Evolutionary conservation across 768 basidiomycete species (phyloP), one percentile per base, ranked within the genome.

Genomic region (Auricularia sp.): DNA sequence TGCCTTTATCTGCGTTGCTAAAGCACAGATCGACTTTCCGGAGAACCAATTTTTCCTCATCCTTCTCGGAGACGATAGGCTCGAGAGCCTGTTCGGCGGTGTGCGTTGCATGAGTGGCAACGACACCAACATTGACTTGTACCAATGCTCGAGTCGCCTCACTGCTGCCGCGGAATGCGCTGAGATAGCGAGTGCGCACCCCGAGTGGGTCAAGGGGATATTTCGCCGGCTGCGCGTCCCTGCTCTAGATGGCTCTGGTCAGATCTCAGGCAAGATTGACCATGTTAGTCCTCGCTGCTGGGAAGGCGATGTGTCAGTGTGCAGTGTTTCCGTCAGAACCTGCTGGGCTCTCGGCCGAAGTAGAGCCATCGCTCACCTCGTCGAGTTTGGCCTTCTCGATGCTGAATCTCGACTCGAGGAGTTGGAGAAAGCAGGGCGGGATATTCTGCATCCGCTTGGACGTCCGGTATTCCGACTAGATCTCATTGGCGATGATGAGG

Each of bases 1-100:
- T 64, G 70, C 65, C 0, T 76, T 66, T 54, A 78, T 77, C 59
- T 77, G 77, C 61, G 71, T 78, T 23, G 76, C 73, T 0, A 79
- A 78, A 63, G 65, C 71, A 16, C 76, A 78, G 54, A 65, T 73
- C 3, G 72, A 78, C 61, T 59, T 71, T 62, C 74, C 75, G 0
- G 64, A 74, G 58, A 67, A 69, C 0, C 36, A 69, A 42, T 77
- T 79, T 61, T 78, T 65, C 61, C 39, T 78, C 3, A 74, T 76
- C 8, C 70, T 77, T 0, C 64, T 79, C 1, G 77, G 78, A 21
- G 79, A 77, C 0, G 74, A 80, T 65, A 69, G 74, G 0, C 69
- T 77, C 1, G 76, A 79, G 63, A 66, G 65, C 8, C 56, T 75
- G 0, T 79, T 77, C 66, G 65, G 68, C 1, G 61, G 62, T 2